phyloP scores from a whole-genome alignment of 305 asterid species.

The Striga hermonthica region DNA sequence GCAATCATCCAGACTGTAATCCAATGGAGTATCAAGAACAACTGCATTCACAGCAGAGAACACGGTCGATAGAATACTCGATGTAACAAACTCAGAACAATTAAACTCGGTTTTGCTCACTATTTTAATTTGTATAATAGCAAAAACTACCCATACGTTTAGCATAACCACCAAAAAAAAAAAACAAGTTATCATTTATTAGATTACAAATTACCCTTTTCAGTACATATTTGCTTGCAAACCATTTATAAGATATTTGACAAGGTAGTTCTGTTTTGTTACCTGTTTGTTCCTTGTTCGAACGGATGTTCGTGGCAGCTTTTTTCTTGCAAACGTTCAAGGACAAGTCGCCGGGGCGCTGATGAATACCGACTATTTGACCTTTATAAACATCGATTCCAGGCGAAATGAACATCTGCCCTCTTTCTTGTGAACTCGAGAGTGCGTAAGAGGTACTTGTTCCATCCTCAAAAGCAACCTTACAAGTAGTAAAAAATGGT shows the following conservation, averaged over 20 bases:
- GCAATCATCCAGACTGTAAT: conserved; percentile 95
- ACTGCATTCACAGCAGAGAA: conserved; percentile 42
- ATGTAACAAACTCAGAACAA: conserved; percentile 16
- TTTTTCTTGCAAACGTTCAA: conserved; percentile 95
- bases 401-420: conserved; percentile 82
- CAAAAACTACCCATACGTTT: background rate
- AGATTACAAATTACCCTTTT: no score
- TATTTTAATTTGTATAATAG: background rate
- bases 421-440: conserved; percentile 90
- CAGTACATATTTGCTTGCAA: no score
- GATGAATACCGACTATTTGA: conserved; percentile 93
- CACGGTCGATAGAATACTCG: conserved; percentile 12
- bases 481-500: no score
- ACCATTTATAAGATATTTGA: no score
- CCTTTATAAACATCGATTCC: conserved; percentile 92
- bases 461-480: conserved; percentile 97
- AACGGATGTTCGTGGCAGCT: conserved; percentile 95
- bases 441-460: conserved; percentile 89
- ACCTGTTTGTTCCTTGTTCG: conserved; percentile 93
- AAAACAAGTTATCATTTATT: no score
- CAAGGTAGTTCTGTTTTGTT: conserved; percentile 1
- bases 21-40: conserved; percentile 81
- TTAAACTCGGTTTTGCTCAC: background rate
- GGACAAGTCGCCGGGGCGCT: conserved; percentile 93
- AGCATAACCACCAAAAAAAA: background rate